Evolutionary conservation across 1,284 basidiomycete species (phyloP).

Genomic region (Leccinum holopus): DNA sequence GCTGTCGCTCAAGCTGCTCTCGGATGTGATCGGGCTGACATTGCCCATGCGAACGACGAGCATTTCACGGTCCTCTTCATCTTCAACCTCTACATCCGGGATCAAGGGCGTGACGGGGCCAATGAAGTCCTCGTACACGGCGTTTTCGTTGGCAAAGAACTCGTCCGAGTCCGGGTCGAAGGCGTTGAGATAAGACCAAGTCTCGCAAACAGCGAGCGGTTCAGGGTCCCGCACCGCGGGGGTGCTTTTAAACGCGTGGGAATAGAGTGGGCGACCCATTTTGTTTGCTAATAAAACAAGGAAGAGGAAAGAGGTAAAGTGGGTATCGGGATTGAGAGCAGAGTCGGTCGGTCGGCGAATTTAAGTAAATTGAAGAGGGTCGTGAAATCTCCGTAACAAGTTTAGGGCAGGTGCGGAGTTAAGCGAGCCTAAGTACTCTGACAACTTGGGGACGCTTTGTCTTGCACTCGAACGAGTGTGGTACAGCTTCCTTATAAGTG

Average conservation of each 20-base stretch:
- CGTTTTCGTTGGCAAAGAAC: constrained; percentile 58
- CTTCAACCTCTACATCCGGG: constrained; percentile 29
- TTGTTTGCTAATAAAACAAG: constrained; percentile 33
- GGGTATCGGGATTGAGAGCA: constrained; percentile 11
- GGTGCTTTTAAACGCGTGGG: constrained; percentile 40
- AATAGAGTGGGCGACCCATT: constrained; percentile 73
- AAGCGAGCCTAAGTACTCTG: constrained; percentile 6
- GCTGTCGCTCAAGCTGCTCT: constrained; percentile 39
- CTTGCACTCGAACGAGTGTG: too few relatives aligned
- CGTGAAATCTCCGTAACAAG: constrained; percentile 2
- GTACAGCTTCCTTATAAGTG: neutral
- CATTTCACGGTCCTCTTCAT: constrained; percentile 20
- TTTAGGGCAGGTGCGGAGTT: constrained; percentile 38
- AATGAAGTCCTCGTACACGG: constrained; percentile 67
- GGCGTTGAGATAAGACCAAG: constrained; percentile 63
- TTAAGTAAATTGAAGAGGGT: constrained; percentile 14
- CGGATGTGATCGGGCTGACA: constrained; percentile 33
- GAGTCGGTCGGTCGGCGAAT: neutral
- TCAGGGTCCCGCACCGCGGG: constrained; percentile 54
- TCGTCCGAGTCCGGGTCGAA: constrained; percentile 83
- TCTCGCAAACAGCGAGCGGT: constrained; percentile 41
- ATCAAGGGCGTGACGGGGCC: constrained; percentile 34
- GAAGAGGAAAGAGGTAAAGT: constrained; percentile 1
- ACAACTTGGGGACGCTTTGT: too few relatives aligned
- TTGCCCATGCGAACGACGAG: constrained; percentile 30